Base-by-base conservation (phyloP, 805 yeast genomes). In the Candida ponderosae region DNA sequence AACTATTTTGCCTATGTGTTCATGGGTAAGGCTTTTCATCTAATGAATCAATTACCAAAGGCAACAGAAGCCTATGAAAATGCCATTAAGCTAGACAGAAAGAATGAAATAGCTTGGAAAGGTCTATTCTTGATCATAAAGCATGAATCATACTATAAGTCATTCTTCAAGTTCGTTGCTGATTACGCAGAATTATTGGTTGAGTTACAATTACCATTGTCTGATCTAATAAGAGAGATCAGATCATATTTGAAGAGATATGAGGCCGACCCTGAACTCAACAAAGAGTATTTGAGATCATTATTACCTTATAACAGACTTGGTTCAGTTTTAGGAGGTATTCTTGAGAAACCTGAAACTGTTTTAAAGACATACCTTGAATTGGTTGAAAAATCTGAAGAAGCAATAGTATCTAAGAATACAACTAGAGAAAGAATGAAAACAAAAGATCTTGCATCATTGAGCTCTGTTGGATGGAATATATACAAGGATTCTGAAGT, bases 61-160 rank as follows among this genome's bases (percentile, higher is more conserved):
- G 79, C 85, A 0, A 43, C 59, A 11, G 44, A 43, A 19, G 55
- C 70, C 10, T 81, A 79, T 47, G 48, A 50, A 23, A 51, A 48
- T 17, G 88, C 88, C 0, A 68, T 75, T 3, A 47, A 54, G 6
- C 36, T 78, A 1, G 71, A 76, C 21, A 69, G 74, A 0, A 62
- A 63, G 2, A 74, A 79, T 35, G 44, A 76, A 2, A 55, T 73
- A 19, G 94, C 88, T 0, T 89, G 93, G 94, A 86, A 84, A 50
- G 97, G 97, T 1, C 66, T 80, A 41, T 59, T 77, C 40, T 70
- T 74, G 34, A 56, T 76, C 1, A 65, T 60, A 10, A 59, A 60
- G 38, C 48, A 57, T 11, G 45, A 48, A 8, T 53, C 63, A 4
- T 69, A 74, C 37, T 63, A 60, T 43, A 48, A 54, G 4, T 39